These are phyloP conservation scores for Emergomyces orientalis DNA, from an alignment of 2,329 filamentous ascomycete genomes.

Conservation along the genomic window DNA sequence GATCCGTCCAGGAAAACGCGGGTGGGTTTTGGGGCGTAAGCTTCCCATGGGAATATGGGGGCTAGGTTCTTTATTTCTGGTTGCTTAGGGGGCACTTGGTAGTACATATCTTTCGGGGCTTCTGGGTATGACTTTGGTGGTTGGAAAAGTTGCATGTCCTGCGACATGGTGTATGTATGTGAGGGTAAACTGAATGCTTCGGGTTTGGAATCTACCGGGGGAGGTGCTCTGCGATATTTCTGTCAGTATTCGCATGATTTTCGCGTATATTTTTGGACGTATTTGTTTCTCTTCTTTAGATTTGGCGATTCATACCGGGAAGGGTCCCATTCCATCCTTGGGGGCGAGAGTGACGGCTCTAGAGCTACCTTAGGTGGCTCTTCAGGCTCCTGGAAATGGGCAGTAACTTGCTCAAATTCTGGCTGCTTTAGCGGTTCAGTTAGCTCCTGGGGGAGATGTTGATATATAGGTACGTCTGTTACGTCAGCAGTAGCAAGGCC, in stretches of 20 bases:
- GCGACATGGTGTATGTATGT: slow-evolving; percentile 74
- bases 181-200: slow-evolving; percentile 78
- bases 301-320: slow-evolving; percentile 40
- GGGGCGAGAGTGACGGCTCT: slow-evolving; percentile 47
- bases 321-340: slow-evolving; percentile 53
- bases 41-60: slow-evolving; percentile 88
- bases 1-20: slow-evolving; percentile 36
- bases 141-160: slow-evolving; percentile 63
- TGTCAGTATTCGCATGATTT: slow-evolving; percentile 11
- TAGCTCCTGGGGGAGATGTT: slow-evolving; percentile 8
- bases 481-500: not conserved
- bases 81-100: slow-evolving; percentile 57
- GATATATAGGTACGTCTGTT: slow-evolving; percentile 5
- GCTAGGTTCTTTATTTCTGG: slow-evolving; percentile 52
- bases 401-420: slow-evolving; percentile 33
- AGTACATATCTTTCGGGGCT: slow-evolving; percentile 81
- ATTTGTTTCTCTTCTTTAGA: not conserved
- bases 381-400: slow-evolving; percentile 34
- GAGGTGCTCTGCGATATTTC: slow-evolving; percentile 45
- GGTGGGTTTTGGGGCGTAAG: slow-evolving; percentile 51
- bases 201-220: slow-evolving; percentile 59
- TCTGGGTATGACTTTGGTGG: slow-evolving; percentile 70
- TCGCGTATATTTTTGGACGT: not conserved
- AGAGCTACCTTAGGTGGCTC: slow-evolving; percentile 30
- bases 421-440: not conserved